Conservation (phyloP, 2,329 filamentous ascomycete genomes). For the Nothophoma quercina region DNA sequence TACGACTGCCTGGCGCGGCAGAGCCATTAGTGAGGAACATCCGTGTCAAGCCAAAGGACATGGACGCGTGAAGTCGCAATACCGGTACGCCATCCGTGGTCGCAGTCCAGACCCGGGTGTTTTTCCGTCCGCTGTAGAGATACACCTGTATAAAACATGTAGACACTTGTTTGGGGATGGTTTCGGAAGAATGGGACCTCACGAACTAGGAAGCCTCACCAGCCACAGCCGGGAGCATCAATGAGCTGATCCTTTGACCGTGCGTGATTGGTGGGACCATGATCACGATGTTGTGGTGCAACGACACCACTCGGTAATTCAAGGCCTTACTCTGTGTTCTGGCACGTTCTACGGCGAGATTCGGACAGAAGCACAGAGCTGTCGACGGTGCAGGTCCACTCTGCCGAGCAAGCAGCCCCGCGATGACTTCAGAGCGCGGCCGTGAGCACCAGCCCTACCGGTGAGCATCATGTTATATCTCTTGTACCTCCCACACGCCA, state of each 20-base stretch:
- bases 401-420: slow-evolving; percentile 41
- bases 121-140: slow-evolving; percentile 34
- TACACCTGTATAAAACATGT: slow-evolving; percentile 37
- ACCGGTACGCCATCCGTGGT: background rate
- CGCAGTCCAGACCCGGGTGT: slow-evolving; percentile 19
- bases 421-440: slow-evolving; percentile 48
- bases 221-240: slow-evolving; percentile 27
- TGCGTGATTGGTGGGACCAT: slow-evolving; percentile 33
- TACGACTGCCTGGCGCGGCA: slow-evolving; percentile 58
- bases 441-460: slow-evolving; percentile 36
- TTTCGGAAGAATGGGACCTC: slow-evolving; percentile 37
- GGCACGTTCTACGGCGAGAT: slow-evolving; percentile 41
- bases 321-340: slow-evolving; percentile 25
- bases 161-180: slow-evolving; percentile 20
- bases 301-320: slow-evolving; percentile 30
- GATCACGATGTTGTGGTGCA: slow-evolving; percentile 16
- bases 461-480: slow-evolving; percentile 16
- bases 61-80: slow-evolving; percentile 22
- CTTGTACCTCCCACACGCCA: slow-evolving; percentile 47
- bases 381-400: slow-evolving; percentile 21
- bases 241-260: slow-evolving; percentile 9
- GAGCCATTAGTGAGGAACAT: slow-evolving; percentile 43
- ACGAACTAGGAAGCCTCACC: slow-evolving; percentile 24
- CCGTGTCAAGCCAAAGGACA: slow-evolving; percentile 42
- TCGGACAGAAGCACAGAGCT: slow-evolving; percentile 34